These are phyloP conservation scores for Leptomonas seymouri DNA, from an alignment of 208 protist genomes.

Conservation along the genomic window DNA sequence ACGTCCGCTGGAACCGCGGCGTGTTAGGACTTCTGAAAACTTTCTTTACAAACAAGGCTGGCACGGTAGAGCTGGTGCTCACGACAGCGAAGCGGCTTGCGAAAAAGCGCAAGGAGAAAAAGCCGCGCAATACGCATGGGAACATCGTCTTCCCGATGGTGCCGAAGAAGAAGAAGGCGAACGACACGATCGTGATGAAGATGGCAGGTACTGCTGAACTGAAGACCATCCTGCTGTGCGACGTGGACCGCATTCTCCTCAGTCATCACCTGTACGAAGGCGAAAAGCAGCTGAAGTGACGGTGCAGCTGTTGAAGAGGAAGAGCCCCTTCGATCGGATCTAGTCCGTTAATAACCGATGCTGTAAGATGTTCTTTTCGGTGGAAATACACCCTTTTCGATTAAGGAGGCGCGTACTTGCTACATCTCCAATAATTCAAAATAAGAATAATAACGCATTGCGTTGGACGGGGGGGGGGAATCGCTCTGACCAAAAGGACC, in stretches of 20 bases:
- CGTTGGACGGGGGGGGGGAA: too few species aligned
- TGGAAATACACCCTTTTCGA: too few species aligned
- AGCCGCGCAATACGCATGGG: constrained; percentile 48
- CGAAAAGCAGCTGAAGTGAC: constrained; percentile 39
- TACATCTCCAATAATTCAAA: too few species aligned
- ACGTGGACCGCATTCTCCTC: constrained; percentile 59
- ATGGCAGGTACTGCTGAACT: constrained; percentile 46
- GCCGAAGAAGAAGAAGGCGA: constrained; percentile 40
- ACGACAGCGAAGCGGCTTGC: constrained; percentile 65
- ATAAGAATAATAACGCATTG: too few species aligned
- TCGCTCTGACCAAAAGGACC: too few species aligned
- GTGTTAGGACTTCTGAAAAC: constrained; percentile 46
- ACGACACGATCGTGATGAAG: constrained; percentile 71
- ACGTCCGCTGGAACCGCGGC: constrained; percentile 70
- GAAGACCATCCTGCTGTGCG: constrained; percentile 44
- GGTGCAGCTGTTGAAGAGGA: too few species aligned
- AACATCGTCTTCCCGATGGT: constrained; percentile 63
- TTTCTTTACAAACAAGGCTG: constrained; percentile 53
- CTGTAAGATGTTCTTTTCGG: too few species aligned
- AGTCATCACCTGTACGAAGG: constrained; percentile 77
- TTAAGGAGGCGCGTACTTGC: too few species aligned
- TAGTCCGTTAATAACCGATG: too few species aligned
- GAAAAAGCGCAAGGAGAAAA: constrained; percentile 62
- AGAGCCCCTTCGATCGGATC: too few species aligned
- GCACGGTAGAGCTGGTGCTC: constrained; percentile 59